Evolutionary conservation across 2,329 filamentous ascomycete genomes (phyloP), one percentile per base, ranked within the genome.

Genomic region (Elsinoe arachidis): DNA sequence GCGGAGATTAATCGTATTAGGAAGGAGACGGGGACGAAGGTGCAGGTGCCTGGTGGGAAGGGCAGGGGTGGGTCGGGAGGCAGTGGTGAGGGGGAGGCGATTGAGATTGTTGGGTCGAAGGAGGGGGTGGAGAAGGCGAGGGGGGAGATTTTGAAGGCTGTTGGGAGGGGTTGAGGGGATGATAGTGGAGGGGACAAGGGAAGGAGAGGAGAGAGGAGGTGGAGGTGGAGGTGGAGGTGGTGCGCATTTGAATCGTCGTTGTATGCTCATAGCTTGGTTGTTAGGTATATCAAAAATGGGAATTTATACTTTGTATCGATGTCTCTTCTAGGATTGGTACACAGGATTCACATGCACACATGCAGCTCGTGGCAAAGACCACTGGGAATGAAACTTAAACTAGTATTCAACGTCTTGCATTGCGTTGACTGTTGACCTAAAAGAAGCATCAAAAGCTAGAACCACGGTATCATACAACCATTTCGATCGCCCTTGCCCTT

Each of bases 1-100:
- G 87, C 83, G 71, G 92, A 92, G 73, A 95, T 99, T 71, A 96
- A 96, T 74, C 77, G 83, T 41, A 96, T 99, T 69, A 85, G 93
- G 64, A 90, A 89, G 76, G 84, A 93, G 77, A 96, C 90, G 54
- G 88, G 88, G 57, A 96, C 91, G 74, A 90, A 87, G 74, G 95
- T 99, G 69, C 90, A 91, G 63, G 92, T 99, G 39, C 93, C 61
- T 17, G 54, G 54, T 19, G 49, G 49, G 2, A 85, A 88, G 63
- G 86, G 89, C 67, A 87, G 95, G 72, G 77, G 77, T 51, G 74
- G 26, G 26, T 30, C 26, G 26, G 26, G 26, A 30, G 26, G 26
- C 26, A 30, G 76, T 64, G 80, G 78, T 19, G 89, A 95, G 23
- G 49, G 41, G n/a, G 91, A 96, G 72, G 89, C 92, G 3, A 96